phyloP scores from a whole-genome alignment of 129 eudicot species.

The Calendula officinalis region DNA sequence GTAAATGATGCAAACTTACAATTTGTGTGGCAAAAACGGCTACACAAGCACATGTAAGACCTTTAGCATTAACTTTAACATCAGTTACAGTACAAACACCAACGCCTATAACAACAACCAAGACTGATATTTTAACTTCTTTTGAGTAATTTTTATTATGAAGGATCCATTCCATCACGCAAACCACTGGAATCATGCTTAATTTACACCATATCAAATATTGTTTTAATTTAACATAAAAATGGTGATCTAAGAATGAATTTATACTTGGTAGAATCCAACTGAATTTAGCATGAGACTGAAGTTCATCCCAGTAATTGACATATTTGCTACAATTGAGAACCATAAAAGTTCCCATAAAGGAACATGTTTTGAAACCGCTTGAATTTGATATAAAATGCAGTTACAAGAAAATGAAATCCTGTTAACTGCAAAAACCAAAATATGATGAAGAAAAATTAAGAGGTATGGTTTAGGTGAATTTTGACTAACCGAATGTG shows the following conservation, averaged over 20 bases:
- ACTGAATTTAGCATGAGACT: constrained; percentile 88
- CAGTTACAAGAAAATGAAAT: constrained; percentile 69
- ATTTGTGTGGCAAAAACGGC: constrained; percentile 74
- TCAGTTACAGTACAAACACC: constrained; percentile 93
- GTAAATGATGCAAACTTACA: constrained; percentile 44
- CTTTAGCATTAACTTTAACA: constrained; percentile 75
- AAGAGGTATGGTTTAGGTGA: not conserved
- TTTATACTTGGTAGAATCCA: constrained; percentile 77
- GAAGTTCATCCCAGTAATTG: constrained; percentile 77
- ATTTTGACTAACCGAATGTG: constrained; percentile 48
- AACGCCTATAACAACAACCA: constrained; percentile 81
- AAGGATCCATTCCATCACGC: constrained; percentile 79
- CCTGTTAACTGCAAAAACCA: constrained; percentile 63
- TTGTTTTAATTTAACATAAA: not conserved
- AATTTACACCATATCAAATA: constrained; percentile 30
- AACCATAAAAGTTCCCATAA: constrained; percentile 79
- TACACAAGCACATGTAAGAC: constrained; percentile 68
- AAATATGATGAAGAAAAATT: not conserved
- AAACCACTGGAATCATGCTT: constrained; percentile 92
- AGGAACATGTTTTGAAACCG: constrained; percentile 73
- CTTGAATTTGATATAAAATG: constrained; percentile 63
- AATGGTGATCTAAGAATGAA: not conserved
- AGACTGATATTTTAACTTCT: constrained; percentile 57
- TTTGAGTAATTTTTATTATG: constrained; percentile 60
- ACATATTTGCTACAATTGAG: constrained; percentile 70